These are phyloP conservation scores for Pisolithus marmoratus DNA, from an alignment of 768 basidiomycete species.

Conservation along the genomic window DNA sequence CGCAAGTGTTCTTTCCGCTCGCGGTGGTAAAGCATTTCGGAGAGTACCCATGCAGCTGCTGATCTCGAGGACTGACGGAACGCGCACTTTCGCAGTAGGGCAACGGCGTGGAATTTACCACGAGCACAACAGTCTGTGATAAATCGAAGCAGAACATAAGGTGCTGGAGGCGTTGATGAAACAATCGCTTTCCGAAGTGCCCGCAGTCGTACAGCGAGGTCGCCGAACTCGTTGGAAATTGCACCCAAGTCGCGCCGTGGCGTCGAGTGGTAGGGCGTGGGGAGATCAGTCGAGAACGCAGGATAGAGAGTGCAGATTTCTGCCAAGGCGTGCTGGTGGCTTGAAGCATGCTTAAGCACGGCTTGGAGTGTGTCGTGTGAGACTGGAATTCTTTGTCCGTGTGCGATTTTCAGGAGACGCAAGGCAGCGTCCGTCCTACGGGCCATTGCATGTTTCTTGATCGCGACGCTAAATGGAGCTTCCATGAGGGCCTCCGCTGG, in stretches of 20 bases:
- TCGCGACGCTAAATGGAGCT: constrained; percentile 30
- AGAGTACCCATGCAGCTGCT: constrained; percentile 19
- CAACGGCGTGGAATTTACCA: constrained; percentile 13
- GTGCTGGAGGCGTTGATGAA: constrained; percentile 17
- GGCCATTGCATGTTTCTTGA: constrained; percentile 36
- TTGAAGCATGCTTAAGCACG: constrained; percentile 22
- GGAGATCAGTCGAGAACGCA: constrained; percentile 2
- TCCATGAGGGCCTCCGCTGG: constrained; percentile 8
- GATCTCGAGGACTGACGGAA: constrained; percentile 20
- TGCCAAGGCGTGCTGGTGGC: constrained; percentile 3
- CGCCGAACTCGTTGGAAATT: constrained; percentile 3
- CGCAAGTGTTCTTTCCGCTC: constrained; percentile 9
- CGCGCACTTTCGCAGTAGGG: constrained; percentile 16
- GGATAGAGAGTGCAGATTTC: constrained; percentile 11
- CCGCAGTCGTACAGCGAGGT: constrained; percentile 17
- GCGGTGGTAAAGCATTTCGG: constrained; percentile 27
- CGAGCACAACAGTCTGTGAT: constrained; percentile 18
- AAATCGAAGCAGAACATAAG: constrained; percentile 13
- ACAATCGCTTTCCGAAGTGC: constrained; percentile 19
- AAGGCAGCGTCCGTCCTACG: constrained; percentile 39
- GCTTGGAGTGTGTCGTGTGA: constrained; percentile 32
- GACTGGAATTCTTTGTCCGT: constrained; percentile 25
- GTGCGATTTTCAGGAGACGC: constrained; percentile 36
- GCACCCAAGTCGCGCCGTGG: not conserved
- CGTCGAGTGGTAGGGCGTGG: not conserved